Base-by-base conservation (phyloP, 441 rosid species). In the Pelargonium myrrhifolium region DNA sequence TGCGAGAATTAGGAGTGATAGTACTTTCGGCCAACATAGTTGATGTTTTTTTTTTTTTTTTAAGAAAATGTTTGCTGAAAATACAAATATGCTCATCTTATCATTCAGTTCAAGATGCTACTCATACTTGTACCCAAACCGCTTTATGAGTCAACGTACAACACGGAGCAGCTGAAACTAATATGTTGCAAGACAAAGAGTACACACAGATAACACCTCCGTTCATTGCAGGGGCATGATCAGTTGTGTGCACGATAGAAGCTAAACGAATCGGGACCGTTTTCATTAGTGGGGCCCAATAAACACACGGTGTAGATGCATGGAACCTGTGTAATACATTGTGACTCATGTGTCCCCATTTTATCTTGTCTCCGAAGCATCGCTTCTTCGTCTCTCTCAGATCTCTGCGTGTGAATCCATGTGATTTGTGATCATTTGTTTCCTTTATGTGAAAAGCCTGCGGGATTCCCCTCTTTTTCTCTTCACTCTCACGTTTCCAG, bases 361-460 rank as follows among this genome's bases (percentile, higher is more conserved):
- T 12, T 49, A 49, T 49, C 56, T 49, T n/a, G 56, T 49, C 56
- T 49, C 56, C 7, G 56, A 49, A 49, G 56, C 56, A n/a, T 49
- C 56, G n/a, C 56, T 49, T 49, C 17, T 49, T 49, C 56, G 56
- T 49, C 56, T 49, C 20, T 12, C 56, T 49, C 56, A 49, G 56
- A 49, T 49, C 56, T 49, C 56, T 49, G 56, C 56, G 56, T 11
- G 12, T 45, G 51, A 47, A n/a, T 49, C 72, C 75, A 72, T 82
- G 77, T 80, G 80, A 78, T 78, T 70, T 71, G 39, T 22, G 56
- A 68, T 63, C 62, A 66, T 68, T 69, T 60, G 68, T 71, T 79
- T 82, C 79, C 47, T 53, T 64, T 65, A 74, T 66, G 15, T n/a
- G 53, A 51, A 71, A 68, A 72, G 65, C 42, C 68, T 61, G 68